phyloP scores from a whole-genome alignment of 768 basidiomycete genomes.

The Podaxis rugospora region DNA sequence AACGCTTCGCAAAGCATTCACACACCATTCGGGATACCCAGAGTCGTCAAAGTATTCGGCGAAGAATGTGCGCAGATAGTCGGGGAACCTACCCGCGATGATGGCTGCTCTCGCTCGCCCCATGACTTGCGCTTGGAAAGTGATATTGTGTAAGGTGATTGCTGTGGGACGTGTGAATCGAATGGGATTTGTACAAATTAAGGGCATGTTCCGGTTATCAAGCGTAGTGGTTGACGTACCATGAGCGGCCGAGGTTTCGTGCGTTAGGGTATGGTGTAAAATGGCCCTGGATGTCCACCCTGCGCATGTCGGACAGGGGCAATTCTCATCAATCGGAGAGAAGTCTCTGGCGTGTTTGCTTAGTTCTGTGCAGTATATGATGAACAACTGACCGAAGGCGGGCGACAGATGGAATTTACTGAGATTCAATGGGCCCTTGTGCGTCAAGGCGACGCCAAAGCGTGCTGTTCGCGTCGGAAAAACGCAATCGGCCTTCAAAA shows the following conservation, averaged over 20 bases:
- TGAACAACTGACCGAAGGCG: neutral
- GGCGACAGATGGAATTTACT: slow-evolving; percentile 36
- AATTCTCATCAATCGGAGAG: slow-evolving; percentile 64
- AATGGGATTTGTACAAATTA: neutral
- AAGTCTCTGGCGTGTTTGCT: slow-evolving; percentile 70
- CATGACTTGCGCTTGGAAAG: slow-evolving; percentile 86
- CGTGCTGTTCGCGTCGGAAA: slow-evolving; percentile 91
- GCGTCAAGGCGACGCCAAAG: slow-evolving; percentile 86
- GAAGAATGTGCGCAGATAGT: slow-evolving; percentile 76
- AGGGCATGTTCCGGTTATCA: neutral
- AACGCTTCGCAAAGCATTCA: slow-evolving; percentile 78
- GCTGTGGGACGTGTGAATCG: slow-evolving; percentile 36
- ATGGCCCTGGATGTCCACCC: slow-evolving; percentile 66
- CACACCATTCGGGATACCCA: slow-evolving; percentile 88
- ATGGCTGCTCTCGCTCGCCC: slow-evolving; percentile 82
- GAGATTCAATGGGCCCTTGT: slow-evolving; percentile 77
- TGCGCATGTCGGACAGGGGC: slow-evolving; percentile 84
- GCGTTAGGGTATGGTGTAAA: slow-evolving; percentile 69
- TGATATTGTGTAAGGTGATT: slow-evolving; percentile 77
- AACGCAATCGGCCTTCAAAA: slow-evolving; percentile 74
- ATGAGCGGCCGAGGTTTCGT: slow-evolving; percentile 85
- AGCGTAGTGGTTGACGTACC: slow-evolving; percentile 37
- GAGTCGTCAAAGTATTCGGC: slow-evolving; percentile 66
- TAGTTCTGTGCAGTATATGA: slow-evolving; percentile 41
- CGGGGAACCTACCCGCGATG: slow-evolving; percentile 70